Evolutionary conservation across 2,329 filamentous ascomycete species (phyloP), one percentile per base, ranked within the genome.

Genomic region (Phialophora tarda): DNA sequence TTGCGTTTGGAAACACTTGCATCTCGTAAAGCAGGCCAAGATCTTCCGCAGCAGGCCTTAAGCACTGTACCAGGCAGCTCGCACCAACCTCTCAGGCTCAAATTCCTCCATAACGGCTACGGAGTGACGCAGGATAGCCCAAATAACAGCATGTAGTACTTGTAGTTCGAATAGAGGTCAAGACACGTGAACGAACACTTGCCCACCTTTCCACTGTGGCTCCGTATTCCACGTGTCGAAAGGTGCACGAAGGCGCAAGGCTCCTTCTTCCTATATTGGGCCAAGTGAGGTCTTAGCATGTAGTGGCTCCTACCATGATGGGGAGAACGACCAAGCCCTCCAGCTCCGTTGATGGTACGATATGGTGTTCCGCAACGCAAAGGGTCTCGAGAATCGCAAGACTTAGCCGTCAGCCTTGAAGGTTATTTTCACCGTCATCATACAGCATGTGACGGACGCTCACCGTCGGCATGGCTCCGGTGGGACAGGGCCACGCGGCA

Each of bases 161-260:
- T 21, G 26, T 63, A 38, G 7, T 41, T 14, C 17, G 38, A 17
- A n/a, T 44, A 44, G 14, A n/a, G 17, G 38, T 44, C 38, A 21
- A n/a, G 38, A 8, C 38, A 44, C 38, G 38, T n/a, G 34, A 41
- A 59, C 51, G 32, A 23, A 64, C 26, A 61, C 7, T 58, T 62
- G 65, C 55, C 66, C 66, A 68, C 66, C 58, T 54, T 51, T 26
- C 21, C 26, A 11, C 48, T 26, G 21, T 32, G 55, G 62, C 64
- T 65, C 64, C 64, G 67, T 59, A 59, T 63, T 61, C 67, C 64
- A 69, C 67, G 64, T 69, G 64, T 51, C 60, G 63, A 48, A 59
- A 56, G 63, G 64, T 28, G 51, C 50, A 69, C 59, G 63, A 56
- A 41, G 48, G 53, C 34, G 57, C 48, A 62, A 54, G 63, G 48